These are phyloP conservation scores for Xylaria sp. DNA, from an alignment of 2,329 filamentous ascomycete genomes.

Conservation along the genomic window DNA sequence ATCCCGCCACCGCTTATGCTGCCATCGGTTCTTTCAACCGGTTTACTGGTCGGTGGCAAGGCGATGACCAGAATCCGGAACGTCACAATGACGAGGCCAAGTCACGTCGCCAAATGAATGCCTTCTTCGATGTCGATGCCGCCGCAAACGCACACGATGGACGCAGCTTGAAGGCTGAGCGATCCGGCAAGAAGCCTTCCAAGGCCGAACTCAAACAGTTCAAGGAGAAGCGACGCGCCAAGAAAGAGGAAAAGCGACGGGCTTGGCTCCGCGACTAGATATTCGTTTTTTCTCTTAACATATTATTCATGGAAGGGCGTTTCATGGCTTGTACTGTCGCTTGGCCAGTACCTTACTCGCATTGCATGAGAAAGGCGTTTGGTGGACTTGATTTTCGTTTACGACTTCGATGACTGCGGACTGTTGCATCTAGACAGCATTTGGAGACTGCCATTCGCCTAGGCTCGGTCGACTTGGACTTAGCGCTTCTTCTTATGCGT, in stretches of 20 bases:
- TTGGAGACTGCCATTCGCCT: conserved; percentile 6
- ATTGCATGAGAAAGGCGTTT: conserved; percentile 38
- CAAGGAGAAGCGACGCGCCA: conserved; percentile 87
- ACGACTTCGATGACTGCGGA: conserved; percentile 20
- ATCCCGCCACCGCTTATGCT: conserved; percentile 64
- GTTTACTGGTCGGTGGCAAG: conserved; percentile 87
- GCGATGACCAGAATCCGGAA: conserved; percentile 73
- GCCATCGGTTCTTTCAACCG: conserved; percentile 87
- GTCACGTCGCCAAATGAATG: conserved; percentile 86
- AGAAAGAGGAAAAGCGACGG: conserved; percentile 92
- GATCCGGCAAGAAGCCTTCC: conserved; percentile 82
- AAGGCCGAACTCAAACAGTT: conserved; percentile 91
- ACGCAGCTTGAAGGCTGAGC: conserved; percentile 89
- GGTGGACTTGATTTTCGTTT: conserved; percentile 27
- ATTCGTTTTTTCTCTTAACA: not conserved
- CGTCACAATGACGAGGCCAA: conserved; percentile 89
- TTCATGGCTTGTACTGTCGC: conserved; percentile 32
- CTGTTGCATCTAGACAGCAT: conserved; percentile 24
- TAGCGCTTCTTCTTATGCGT: conserved; percentile 10
- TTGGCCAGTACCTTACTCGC: conserved; percentile 28
- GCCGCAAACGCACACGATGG: conserved; percentile 93
- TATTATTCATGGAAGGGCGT: conserved; percentile 29
- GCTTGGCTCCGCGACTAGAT: conserved; percentile 88
- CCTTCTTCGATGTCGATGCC: conserved; percentile 95
- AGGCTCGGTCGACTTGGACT: conserved; percentile 11